These are phyloP conservation scores for Saccharata proteae DNA, from an alignment of 2,329 filamentous ascomycete genomes.

Conservation along the genomic window DNA sequence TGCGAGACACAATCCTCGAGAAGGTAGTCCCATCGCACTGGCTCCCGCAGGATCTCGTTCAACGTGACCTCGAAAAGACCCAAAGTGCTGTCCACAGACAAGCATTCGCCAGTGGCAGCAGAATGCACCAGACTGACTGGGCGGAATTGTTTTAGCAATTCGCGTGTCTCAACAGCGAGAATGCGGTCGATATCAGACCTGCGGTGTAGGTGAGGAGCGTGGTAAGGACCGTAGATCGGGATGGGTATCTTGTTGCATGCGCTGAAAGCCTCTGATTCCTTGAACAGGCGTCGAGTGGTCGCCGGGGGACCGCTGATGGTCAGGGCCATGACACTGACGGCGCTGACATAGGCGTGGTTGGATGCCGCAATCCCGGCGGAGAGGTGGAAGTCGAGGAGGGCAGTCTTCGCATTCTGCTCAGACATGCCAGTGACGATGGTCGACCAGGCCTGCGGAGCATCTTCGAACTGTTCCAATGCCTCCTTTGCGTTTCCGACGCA, in stretches of 20 bases:
- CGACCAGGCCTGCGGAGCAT: conserved; percentile 53
- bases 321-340: conserved; percentile 45
- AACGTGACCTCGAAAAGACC: conserved; percentile 33
- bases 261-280: conserved; percentile 35
- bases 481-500: conserved; percentile 30
- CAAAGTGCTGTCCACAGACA: conserved; percentile 31
- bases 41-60: conserved; percentile 33
- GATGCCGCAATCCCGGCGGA: conserved; percentile 39
- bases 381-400: conserved; percentile 46
- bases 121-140: conserved; percentile 35
- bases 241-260: conserved; percentile 40
- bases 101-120: conserved; percentile 33
- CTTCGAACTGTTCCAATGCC: conserved; percentile 38
- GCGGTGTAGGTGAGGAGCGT: conserved; percentile 44
- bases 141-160: conserved; percentile 29
- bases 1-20: conserved; percentile 36
- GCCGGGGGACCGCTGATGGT: conserved; percentile 48
- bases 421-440: conserved; percentile 48
- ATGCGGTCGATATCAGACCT: conserved; percentile 40
- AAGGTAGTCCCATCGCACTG: conserved; percentile 38
- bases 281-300: conserved; percentile 40
- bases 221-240: conserved; percentile 47
- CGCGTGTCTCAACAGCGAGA: conserved; percentile 27
- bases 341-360: conserved; percentile 45
- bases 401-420: conserved; percentile 38